These are phyloP conservation scores for Cordyceps javanica DNA, from an alignment of 2,329 filamentous ascomycete genomes.

Conservation along the genomic window DNA sequence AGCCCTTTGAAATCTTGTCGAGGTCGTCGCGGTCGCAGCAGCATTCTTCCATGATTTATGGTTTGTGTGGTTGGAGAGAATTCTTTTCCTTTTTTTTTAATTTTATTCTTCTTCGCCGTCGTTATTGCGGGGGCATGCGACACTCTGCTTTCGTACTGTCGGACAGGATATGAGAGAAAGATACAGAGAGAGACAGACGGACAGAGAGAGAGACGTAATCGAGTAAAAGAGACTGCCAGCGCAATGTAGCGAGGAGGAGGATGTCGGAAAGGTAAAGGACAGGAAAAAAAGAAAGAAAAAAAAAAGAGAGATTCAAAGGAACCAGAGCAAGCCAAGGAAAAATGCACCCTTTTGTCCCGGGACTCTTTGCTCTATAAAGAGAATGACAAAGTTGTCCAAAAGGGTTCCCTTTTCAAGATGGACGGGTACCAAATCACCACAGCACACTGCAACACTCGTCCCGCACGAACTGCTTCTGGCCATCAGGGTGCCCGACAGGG, in stretches of 20 bases:
- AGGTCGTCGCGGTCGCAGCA: conserved; percentile 24
- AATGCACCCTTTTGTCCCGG: neutral
- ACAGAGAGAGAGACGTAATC: too few species aligned
- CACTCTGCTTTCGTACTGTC: too few species aligned
- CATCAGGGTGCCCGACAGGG: conserved; percentile 4
- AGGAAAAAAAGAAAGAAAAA: neutral
- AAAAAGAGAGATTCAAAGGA: neutral
- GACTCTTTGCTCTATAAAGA: neutral
- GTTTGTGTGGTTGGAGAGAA: too few species aligned
- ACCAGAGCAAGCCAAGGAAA: neutral
- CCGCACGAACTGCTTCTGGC: neutral
- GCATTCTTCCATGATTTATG: conserved; percentile 18
- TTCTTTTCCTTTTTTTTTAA: neutral
- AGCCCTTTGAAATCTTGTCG: conserved; percentile 30
- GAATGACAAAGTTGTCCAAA: neutral
- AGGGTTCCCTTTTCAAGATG: conserved; percentile 2
- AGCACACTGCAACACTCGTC: neutral
- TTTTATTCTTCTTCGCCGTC: neutral
- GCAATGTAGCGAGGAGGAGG: too few species aligned
- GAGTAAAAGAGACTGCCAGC: too few species aligned
- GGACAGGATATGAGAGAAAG: too few species aligned
- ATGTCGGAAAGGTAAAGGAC: too few species aligned
- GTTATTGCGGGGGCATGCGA: too few species aligned
- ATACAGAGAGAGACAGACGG: too few species aligned
- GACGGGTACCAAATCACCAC: neutral